Conservation (phyloP, 1,284 basidiomycete species). For the Cronartium ribicola region DNA sequence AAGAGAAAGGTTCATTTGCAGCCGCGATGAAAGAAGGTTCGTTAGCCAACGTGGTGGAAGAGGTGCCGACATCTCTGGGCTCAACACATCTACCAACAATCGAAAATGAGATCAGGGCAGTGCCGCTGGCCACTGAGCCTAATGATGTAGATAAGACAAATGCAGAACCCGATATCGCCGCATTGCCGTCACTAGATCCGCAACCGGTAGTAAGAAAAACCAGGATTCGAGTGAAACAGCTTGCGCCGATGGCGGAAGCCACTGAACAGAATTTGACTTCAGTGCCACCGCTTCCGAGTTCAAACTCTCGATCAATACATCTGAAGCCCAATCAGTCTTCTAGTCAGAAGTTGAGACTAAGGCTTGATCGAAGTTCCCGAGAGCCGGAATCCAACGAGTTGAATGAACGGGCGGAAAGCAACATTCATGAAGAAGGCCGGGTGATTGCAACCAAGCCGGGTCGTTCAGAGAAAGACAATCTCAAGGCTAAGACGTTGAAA, state of each 20-base stretch:
- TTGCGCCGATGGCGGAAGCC: not conserved
- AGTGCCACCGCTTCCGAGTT: not conserved
- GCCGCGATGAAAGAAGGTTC: not conserved
- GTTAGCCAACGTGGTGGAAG: not conserved
- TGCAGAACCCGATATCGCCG: no score
- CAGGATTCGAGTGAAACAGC: conserved; percentile 7
- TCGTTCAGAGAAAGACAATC: conserved; percentile 16
- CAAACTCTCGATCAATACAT: not conserved
- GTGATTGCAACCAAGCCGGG: not conserved
- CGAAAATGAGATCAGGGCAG: no score
- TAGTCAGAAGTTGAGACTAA: conserved; percentile 35
- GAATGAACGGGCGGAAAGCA: conserved; percentile 3
- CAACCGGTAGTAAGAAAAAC: not conserved
- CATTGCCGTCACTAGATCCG: not conserved
- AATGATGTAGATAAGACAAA: no score
- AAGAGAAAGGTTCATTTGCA: not conserved
- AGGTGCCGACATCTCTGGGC: not conserved
- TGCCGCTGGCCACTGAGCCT: no score
- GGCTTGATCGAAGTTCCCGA: conserved; percentile 3
- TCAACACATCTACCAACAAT: not conserved
- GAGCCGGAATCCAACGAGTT: not conserved
- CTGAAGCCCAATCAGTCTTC: not conserved
- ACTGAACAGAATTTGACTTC: not conserved
- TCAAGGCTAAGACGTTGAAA: conserved; percentile 16
- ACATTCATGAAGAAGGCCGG: not conserved